Conservation (phyloP, 257 asterid genomes). For the Solanum tacnaense region DNA sequence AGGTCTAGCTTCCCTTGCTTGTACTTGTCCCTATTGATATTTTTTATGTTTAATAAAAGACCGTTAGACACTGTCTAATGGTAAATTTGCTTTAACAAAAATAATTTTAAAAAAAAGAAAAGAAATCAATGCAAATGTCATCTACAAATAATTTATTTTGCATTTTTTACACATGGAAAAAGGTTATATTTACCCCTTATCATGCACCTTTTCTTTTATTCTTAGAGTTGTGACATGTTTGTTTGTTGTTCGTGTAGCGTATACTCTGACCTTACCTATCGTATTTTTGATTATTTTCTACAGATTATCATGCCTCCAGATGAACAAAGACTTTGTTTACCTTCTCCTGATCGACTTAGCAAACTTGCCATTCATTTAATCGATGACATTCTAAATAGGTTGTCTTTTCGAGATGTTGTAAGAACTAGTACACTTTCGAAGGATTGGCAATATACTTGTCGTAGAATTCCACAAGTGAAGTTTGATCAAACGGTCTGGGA, state of each 20-base stretch:
- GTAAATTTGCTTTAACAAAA: no score
- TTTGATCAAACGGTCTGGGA: background rate
- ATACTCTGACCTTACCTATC: background rate
- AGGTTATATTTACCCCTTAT: background rate
- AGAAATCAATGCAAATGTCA: background rate
- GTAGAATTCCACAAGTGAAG: background rate
- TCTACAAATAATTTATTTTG: background rate
- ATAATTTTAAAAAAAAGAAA: no score
- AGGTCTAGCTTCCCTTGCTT: no score
- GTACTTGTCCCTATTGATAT: no score
- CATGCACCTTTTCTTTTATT: background rate
- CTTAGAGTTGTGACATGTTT: background rate
- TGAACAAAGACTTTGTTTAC: background rate
- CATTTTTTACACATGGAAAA: background rate
- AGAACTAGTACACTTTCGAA: background rate
- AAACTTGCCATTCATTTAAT: background rate
- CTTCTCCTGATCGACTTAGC: background rate
- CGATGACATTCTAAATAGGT: background rate
- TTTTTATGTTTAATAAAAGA: no score
- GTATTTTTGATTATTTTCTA: background rate
- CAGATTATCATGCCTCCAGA: background rate
- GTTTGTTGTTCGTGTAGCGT: background rate
- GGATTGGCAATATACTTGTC: background rate
- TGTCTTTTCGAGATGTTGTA: background rate
- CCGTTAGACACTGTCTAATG: no score